Evolutionary conservation across 2,329 filamentous ascomycete genomes (phyloP), one percentile per base, ranked within the genome.

Genomic region (Pseudogymnoascus sp.): DNA sequence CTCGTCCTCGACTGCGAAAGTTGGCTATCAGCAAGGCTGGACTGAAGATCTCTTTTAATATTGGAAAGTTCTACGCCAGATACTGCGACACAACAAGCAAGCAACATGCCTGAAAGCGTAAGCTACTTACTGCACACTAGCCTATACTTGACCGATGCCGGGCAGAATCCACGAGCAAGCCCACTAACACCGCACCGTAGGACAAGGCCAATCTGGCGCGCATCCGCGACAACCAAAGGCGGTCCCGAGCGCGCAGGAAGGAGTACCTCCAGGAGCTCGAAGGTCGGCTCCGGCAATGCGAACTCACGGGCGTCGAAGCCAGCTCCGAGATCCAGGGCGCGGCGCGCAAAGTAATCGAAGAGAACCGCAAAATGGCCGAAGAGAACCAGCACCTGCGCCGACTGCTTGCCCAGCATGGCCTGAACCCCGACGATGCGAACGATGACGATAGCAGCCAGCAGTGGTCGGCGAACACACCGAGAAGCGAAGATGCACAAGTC

Each of bases 191-290:
- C 50, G 50, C 50, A 56, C 29, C 50, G 47, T 62, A 67, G 63
- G 50, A 65, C 53, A 73, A 72, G 66, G 67, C 68, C 42, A 74
- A 76, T 62, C 71, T 74, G 35, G 81, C 83, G 56, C 86, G 88
- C 64, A 87, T 91, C 68, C 83, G 89, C 67, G 87, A 92, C 70
- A 93, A 92, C 70, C 89, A 92, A 72, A 81, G 89, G 63, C 85
- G 88, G 66, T 90, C 86, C n/a, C 85, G 89, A 62, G 87, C 87
- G 53, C 82, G 88, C 37, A 82, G 86, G 67, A 90, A 88, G 76
- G 87, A 90, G 70, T 91, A 92, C 71, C 76, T 91, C 40, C 79
- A 85, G 65, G 86, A 89, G 63, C 81, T 91, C 29, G 88, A 92
- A 74, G 77, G 81, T 62, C 85, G 84, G 65, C 75, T 88, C 64